phyloP scores from a whole-genome alignment of 2,329 filamentous ascomycete genomes.

The Aspergillus niger region DNA sequence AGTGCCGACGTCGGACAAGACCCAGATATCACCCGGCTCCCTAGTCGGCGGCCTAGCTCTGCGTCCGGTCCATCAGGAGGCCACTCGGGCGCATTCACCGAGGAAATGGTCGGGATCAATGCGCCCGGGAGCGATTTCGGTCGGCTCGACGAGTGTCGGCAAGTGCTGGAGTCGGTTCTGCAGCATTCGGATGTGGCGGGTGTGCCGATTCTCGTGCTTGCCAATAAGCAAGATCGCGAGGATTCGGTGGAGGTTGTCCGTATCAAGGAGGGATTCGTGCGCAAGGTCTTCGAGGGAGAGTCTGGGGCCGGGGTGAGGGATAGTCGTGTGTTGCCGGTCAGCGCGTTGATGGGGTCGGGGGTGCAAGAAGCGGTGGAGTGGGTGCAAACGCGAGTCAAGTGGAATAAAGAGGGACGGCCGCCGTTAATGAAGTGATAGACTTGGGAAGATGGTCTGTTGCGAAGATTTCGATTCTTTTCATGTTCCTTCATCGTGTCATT shows the following conservation, averaged over 20 bases:
- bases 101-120: conserved; percentile 40
- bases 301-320: conserved; percentile 84
- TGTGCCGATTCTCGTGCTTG: conserved; percentile 86
- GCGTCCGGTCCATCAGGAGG: conserved; percentile 24
- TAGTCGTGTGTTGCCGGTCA: conserved; percentile 86
- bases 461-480: background rate
- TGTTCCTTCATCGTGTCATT: background rate
- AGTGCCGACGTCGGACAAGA: conserved; percentile 85
- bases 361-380: conserved; percentile 97
- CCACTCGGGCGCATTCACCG: conserved; percentile 29
- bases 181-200: conserved; percentile 85
- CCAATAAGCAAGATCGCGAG: conserved; percentile 97
- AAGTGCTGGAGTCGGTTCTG: conserved; percentile 87
- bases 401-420: conserved; percentile 92
- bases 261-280: conserved; percentile 94
- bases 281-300: conserved; percentile 93
- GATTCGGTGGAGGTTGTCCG: conserved; percentile 96
- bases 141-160: conserved; percentile 81
- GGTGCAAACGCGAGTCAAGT: conserved; percentile 86
- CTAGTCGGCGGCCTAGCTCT: conserved; percentile 32
- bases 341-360: conserved; percentile 77
- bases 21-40: conserved; percentile 63
- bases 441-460: background rate
- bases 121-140: conserved; percentile 41
- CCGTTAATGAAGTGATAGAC: conserved; percentile 81